These are phyloP conservation scores for Ophiocordyceps robertsii DNA, from an alignment of 2,329 filamentous ascomycete genomes.

Conservation along the genomic window DNA sequence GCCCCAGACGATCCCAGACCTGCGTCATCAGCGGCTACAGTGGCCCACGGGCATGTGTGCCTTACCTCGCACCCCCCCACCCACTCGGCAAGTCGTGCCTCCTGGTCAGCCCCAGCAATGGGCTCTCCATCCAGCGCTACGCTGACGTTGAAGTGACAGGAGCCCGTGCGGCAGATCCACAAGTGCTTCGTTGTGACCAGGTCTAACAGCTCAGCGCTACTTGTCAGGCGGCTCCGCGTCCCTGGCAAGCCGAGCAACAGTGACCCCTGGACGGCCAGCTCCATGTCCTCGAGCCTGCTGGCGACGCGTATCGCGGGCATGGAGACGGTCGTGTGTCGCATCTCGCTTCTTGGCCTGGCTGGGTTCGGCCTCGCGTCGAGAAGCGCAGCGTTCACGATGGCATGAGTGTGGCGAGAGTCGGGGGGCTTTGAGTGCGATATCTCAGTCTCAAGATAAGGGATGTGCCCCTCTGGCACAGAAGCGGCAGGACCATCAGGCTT, in stretches of 20 bases:
- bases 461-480: too few relatives aligned
- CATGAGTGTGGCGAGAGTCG: too few relatives aligned
- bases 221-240: slow-evolving; percentile 3
- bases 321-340: slow-evolving; percentile 7
- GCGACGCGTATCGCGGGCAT: slow-evolving; percentile 12
- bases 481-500: too few relatives aligned
- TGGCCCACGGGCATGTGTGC: background rate
- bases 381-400: too few relatives aligned
- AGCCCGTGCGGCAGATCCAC: slow-evolving; percentile 18
- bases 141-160: slow-evolving; percentile 15
- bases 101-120: slow-evolving; percentile 3
- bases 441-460: too few relatives aligned
- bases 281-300: slow-evolving; percentile 9
- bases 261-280: slow-evolving; percentile 11
- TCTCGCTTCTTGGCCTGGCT: background rate
- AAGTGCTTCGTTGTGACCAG: slow-evolving; percentile 11
- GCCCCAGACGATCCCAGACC: slow-evolving; percentile 18
- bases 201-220: slow-evolving; percentile 10
- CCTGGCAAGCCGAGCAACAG: slow-evolving; percentile 13
- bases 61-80: slow-evolving; percentile 15
- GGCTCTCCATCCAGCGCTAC: slow-evolving; percentile 9
- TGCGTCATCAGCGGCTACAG: slow-evolving; percentile 1
- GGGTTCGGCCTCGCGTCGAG: too few relatives aligned
- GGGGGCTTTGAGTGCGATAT: too few relatives aligned
- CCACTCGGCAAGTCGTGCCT: slow-evolving; percentile 6